Base-by-base conservation (phyloP, 2,329 filamentous ascomycete species). In the Neoascochyta sp. region DNA sequence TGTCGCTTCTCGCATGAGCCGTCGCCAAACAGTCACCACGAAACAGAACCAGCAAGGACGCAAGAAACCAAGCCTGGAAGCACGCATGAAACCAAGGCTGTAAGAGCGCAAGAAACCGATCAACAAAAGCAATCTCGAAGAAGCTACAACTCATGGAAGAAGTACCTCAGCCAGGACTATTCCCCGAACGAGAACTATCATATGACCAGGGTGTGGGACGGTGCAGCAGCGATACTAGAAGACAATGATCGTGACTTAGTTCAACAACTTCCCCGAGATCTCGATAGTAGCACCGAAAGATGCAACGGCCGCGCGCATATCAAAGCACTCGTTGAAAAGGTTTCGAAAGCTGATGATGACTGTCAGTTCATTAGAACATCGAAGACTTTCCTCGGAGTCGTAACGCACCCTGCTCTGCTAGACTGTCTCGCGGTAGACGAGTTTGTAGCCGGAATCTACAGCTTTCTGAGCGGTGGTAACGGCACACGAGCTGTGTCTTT, bases 391-490 rank as follows among this genome's bases (percentile, higher is more conserved):
- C 44, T 57, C 9, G 26, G 26, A 9, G 51, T 60, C 3, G 54
- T 65, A 4, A 59, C 61, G 1, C 58, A 65, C 35, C 27, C 37
- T 8, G 41, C 52, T n/a, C 26, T 63, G 9, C 26, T 65, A 7
- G 51, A 63, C 22, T 62, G 51, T 23, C 47, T 64, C 10, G 50
- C 59, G 6, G 41, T 63, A 2, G 60, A 65, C 37, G 59, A 52
- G 10, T 49, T 40, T 17, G 52, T 65, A 8, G 52, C 52, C 14
- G 32, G 23, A 9, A 27, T 65, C 9, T 63, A 63, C 42, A 60
- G 47, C 15, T 63, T 58, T 41, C 49, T 65, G 20, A 43, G 47
- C 36, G 55, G 59, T 9, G 43, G 38, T 9, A 52, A 57, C 18
- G 57, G 58, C 8, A 45, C 32, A 2, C 37, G 53, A 18, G 59